Base-by-base conservation (phyloP, 805 yeast genomes). In the Saturnispora bothae region DNA sequence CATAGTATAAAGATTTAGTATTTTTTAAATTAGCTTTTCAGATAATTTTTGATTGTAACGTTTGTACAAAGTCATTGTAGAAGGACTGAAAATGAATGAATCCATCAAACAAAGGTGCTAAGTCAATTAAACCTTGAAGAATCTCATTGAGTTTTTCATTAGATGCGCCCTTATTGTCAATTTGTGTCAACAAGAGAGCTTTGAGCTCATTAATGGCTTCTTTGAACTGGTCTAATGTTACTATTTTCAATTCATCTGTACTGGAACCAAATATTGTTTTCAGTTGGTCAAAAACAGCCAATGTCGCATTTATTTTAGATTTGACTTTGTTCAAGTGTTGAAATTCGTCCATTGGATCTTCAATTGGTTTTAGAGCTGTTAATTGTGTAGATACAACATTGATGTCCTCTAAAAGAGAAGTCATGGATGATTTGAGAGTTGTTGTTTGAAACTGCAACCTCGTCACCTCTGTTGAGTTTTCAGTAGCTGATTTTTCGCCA, bases 381-480 rank as follows among this genome's bases (percentile, higher is more conserved):
- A 64, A 35, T 40, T 60, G 48, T 17, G 25, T 18, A 20, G 56
- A 56, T 19, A 65, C 56, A 4, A 51, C 52, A 0, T 43, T 41
- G 16, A 76, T 50, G 40, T 76, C 78, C 5, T 65, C 62, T 33
- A 73, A 69, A 28, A 80, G 52, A 3, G 82, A 64, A 31, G 69
- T 64, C 18, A 78, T 70, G 0, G 84, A 69, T 37, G 74, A 70
- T 13, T 71, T 66, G 33, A 80, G 56, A 1, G 78, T 70, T 31
- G 76, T 80, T 31, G 76, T 59, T 50, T 78, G 79, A 53, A 79
- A 79, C 46, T 78, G 81, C 33, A 81, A 57, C 42, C 83, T 64
- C 8, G 81, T 70, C 1, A 74, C 65, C 7, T 71, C 69, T 21
- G 53, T 50, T 17, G 59, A 41, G 13, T 48, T 47, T 8, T 31